phyloP scores from a whole-genome alignment of 23 red algal genomes.

The Gracilaria domingensis region DNA sequence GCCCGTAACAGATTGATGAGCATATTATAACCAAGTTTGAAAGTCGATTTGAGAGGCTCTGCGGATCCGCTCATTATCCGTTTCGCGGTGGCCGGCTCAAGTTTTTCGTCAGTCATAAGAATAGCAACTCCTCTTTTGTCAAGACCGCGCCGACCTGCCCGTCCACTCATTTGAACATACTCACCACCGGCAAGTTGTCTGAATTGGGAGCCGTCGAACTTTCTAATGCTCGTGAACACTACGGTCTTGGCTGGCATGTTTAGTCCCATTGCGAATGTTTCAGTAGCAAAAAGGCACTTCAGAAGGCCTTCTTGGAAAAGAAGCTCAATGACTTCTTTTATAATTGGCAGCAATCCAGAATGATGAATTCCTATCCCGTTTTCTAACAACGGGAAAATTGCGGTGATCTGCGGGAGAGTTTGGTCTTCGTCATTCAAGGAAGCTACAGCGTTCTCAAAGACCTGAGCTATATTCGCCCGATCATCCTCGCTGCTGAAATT shows the following conservation, averaged over 20 bases:
- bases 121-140: conserved; percentile 84
- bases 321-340: conserved; percentile 98
- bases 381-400: conserved; percentile 79
- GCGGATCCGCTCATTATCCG: conserved; percentile 86
- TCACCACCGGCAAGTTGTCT: conserved; percentile 83
- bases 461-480: conserved; percentile 67
- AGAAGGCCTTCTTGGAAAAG: conserved; percentile 96
- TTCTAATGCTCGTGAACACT: conserved; percentile 85
- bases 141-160: conserved; percentile 92
- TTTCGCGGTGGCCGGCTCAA: conserved; percentile 73
- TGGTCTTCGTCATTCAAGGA: conserved; percentile 82
- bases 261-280: conserved; percentile 99
- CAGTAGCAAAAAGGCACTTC: conserved; percentile 97
- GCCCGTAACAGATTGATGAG: conserved; percentile 93
- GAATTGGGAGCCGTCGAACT: conserved; percentile 90
- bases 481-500: conserved; percentile 93
- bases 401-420: conserved; percentile 89
- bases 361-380: conserved; percentile 97
- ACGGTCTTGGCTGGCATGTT: conserved; percentile 99
- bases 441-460: conserved; percentile 86
- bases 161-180: conserved; percentile 98
- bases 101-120: conserved; percentile 91
- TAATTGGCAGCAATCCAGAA: conserved; percentile 95
- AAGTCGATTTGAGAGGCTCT: conserved; percentile 80
- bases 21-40: conserved; percentile 96